These are phyloP conservation scores for Trebouxia sp. DNA, from an alignment of 139 green algal genomes.

Conservation along the genomic window DNA sequence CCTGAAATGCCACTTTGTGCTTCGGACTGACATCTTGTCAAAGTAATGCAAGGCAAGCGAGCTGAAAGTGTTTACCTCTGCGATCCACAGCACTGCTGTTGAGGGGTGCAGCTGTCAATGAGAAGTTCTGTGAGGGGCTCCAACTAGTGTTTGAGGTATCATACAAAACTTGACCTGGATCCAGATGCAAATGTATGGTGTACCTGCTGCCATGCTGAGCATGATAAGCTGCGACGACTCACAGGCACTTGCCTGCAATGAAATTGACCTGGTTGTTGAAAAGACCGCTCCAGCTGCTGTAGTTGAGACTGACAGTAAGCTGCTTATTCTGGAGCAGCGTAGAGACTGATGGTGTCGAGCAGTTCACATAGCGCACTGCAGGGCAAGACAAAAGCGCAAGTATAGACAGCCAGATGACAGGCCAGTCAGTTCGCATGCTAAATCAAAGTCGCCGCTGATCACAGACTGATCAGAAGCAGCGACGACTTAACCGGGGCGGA, in stretches of 20 bases:
- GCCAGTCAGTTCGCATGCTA: not conserved
- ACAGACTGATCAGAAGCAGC: not conserved
- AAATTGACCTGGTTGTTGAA: slow-evolving; percentile 2
- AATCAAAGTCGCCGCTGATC: not conserved
- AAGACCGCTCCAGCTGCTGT: slow-evolving; percentile 3
- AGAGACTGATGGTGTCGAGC: not conserved
- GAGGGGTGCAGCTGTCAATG: not conserved
- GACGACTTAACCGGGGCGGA: no score
- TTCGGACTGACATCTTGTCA: no score
- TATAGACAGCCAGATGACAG: not conserved
- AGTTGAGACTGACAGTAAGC: not conserved
- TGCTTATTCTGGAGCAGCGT: not conserved
- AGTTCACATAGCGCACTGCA: not conserved
- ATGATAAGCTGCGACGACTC: not conserved
- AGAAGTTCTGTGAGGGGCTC: not conserved
- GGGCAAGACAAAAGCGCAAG: no score
- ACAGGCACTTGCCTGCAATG: not conserved
- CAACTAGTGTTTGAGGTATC: not conserved
- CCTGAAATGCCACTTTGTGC: no score
- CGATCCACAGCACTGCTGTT: slow-evolving; percentile 5
- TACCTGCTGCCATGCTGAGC: no score
- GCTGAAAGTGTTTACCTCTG: not conserved
- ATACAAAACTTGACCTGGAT: not conserved
- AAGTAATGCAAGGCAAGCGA: no score
- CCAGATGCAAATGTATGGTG: no score